A percentile compares a stretch with the other conserved stretches of the same genome.
Conservation (phyloP, 1,284 basidiomycete species). For the Moniliophthora roreri region DNA sequence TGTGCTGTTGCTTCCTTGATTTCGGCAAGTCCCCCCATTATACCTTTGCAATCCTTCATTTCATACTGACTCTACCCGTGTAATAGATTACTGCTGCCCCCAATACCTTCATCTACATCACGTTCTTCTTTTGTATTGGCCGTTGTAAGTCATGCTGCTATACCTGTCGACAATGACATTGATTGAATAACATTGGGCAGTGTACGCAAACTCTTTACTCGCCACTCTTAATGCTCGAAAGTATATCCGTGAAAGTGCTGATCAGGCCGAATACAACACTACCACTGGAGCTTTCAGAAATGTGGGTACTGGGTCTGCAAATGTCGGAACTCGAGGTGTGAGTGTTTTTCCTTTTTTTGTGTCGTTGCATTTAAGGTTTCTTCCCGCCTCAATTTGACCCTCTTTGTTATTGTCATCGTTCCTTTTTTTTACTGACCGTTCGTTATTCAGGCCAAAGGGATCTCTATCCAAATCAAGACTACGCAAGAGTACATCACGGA, state of each 20-base stretch:
- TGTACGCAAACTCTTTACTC: constrained; percentile 52
- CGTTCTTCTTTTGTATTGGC: constrained; percentile 52
- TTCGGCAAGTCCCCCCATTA: constrained; percentile 35
- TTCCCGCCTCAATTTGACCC: too few species aligned
- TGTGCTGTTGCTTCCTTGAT: constrained; percentile 44
- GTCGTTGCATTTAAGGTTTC: too few species aligned
- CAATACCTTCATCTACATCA: constrained; percentile 42
- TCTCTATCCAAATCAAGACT: constrained; percentile 16
- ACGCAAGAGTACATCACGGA: constrained; percentile 1
- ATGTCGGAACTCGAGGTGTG: neutral
- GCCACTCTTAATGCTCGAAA: constrained; percentile 48
- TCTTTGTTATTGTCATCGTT: too few species aligned
- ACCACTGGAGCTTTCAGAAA: neutral
- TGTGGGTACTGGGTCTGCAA: neutral
- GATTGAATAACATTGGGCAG: constrained; percentile 20
- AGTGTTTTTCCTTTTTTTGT: neutral
- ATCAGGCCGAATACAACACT: constrained; percentile 22
- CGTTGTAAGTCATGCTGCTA: constrained; percentile 32
- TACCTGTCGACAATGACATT: neutral
- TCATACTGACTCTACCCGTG: neutral
- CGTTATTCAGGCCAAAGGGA: neutral
- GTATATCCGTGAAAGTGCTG: constrained; percentile 29
- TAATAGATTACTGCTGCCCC: constrained; percentile 37
- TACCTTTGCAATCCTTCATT: neutral
- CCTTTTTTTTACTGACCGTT: neutral